A percentile compares a stretch with the other conserved stretches of the same genome.
phyloP scores from a whole-genome alignment of 140 eudicot genomes.

The Senecio squalidus region DNA sequence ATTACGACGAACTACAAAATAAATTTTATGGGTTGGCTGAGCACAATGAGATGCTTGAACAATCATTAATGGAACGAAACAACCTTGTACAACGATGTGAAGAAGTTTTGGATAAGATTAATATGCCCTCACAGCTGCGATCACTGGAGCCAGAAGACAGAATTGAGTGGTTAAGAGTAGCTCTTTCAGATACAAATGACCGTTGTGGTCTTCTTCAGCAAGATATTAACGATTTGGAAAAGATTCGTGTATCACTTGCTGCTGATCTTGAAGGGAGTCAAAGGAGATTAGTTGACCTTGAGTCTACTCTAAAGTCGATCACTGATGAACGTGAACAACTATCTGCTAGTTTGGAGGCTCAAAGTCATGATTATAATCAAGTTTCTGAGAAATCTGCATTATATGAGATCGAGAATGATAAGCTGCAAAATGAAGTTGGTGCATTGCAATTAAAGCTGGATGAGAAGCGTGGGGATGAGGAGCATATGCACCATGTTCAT shows the following conservation, averaged over 20 bases:
- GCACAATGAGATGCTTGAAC: conserved; percentile 97
- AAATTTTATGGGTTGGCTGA: conserved; percentile 88
- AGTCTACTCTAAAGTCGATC: conserved; percentile 47
- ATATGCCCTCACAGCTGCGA: conserved; percentile 67
- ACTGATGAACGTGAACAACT: conserved; percentile 61
- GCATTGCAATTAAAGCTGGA: conserved; percentile 39
- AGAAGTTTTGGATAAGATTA: conserved; percentile 69
- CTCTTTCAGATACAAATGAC: conserved; percentile 63
- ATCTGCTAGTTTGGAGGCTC: conserved; percentile 48
- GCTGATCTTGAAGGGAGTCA: conserved; percentile 58
- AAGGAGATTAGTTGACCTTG: conserved; percentile 50
- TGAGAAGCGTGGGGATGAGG: conserved; percentile 43
- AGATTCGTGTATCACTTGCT: conserved; percentile 41
- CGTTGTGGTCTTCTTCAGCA: conserved; percentile 67
- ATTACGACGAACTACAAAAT: conserved; percentile 75
- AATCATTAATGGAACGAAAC: conserved; percentile 89
- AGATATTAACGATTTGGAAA: conserved; percentile 51
- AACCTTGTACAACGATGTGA: conserved; percentile 84
- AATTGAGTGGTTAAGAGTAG: conserved; percentile 74
- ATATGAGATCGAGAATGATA: conserved; percentile 29
- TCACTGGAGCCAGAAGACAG: conserved; percentile 90
- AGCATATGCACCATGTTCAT: conserved; percentile 42
- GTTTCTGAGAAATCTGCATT: conserved; percentile 32
- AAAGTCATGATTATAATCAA: conserved; percentile 40
- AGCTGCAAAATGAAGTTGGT: conserved; percentile 40